Percentiles rank a stretch among this genome's conserved stretches.
These are phyloP conservation scores for Uronychia setigera DNA, from an alignment of 73 alveolate species.

Conservation along the genomic window DNA sequence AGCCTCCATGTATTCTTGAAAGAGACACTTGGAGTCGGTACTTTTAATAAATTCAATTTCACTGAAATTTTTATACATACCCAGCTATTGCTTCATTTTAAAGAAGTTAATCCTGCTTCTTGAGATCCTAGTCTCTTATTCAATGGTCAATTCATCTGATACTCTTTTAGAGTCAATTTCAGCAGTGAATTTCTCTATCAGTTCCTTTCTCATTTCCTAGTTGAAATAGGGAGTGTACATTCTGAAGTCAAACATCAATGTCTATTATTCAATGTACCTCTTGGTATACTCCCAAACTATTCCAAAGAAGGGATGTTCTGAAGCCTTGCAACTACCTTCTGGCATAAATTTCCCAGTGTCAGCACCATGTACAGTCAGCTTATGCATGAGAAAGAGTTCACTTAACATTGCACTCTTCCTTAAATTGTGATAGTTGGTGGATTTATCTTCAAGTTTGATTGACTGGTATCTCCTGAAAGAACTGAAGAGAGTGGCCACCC, in stretches of 20 bases:
- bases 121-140: neutral
- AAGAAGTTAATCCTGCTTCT: neutral
- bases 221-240: conserved; percentile 8
- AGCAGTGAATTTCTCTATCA: neutral
- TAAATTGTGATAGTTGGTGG: conserved; percentile 50
- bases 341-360: neutral
- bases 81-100: neutral
- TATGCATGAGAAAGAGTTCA: conserved; percentile 14
- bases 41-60: neutral
- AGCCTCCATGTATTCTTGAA: neutral
- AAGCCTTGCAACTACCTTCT: neutral
- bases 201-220: neutral
- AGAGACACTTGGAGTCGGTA: neutral
- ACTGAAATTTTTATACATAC: neutral
- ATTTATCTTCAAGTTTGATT: conserved; percentile 19
- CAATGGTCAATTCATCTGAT: neutral
- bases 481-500: neutral
- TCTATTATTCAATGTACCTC: neutral
- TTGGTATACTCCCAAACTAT: neutral
- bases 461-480: conserved; percentile 39
- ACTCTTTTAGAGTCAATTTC: neutral
- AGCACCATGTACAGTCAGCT: conserved; percentile 1
- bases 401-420: conserved; percentile 24
- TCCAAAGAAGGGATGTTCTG: neutral
- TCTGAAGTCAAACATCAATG: neutral